These are phyloP conservation scores for Mucor indicus DNA, from an alignment of 371 early-diverging fungal genomes.

Conservation along the genomic window DNA sequence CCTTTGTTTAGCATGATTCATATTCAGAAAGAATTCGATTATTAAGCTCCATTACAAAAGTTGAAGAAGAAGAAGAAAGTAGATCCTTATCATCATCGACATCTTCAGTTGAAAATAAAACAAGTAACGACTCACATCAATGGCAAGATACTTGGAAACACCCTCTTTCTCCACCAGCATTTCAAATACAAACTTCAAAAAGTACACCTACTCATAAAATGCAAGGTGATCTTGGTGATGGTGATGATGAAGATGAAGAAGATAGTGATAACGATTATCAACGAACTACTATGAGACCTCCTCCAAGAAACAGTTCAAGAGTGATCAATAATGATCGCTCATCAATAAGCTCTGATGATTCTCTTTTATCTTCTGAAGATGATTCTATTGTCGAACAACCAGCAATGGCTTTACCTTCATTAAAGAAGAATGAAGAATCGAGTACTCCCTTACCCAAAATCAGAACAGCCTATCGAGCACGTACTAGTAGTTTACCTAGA, in stretches of 20 bases:
- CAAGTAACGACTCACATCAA: not conserved
- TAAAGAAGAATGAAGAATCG: constrained; percentile 13
- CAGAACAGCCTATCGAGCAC: constrained; percentile 12
- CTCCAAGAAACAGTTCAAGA: not conserved
- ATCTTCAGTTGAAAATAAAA: no score
- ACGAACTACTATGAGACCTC: not conserved
- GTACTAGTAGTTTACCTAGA: constrained; percentile 27
- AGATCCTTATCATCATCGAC: not conserved
- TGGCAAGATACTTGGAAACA: constrained; percentile 13
- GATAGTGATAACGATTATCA: not conserved
- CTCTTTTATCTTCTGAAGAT: not conserved
- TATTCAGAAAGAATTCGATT: constrained; percentile 17
- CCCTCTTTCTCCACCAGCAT: constrained; percentile 10
- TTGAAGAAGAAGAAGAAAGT: constrained; percentile 1
- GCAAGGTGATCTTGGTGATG: not conserved
- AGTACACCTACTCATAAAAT: constrained; percentile 9
- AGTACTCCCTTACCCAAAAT: constrained; percentile 8
- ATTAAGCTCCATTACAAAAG: constrained; percentile 3
- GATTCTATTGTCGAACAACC: constrained; percentile 10
- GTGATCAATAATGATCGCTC: not conserved
- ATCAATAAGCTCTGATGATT: constrained; percentile 5
- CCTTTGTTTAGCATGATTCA: constrained; percentile 18
- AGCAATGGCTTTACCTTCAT: constrained; percentile 17
- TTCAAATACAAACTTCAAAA: constrained; percentile 18
- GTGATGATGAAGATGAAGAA: not conserved